These are phyloP conservation scores for Phaffomyces antillensis DNA, from an alignment of 805 yeast species.

Conservation along the genomic window DNA sequence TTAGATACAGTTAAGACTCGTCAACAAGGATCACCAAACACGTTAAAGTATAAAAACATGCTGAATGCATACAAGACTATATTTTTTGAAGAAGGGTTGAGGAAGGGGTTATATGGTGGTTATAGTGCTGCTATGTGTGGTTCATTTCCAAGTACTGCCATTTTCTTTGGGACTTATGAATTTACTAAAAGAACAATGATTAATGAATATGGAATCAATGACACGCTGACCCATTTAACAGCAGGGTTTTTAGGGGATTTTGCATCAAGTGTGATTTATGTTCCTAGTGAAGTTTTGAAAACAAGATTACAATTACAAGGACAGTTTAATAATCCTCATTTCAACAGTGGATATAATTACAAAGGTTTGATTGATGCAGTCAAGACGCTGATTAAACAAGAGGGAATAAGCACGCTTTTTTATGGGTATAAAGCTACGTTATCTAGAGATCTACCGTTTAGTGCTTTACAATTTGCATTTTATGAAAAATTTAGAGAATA, in stretches of 20 bases:
- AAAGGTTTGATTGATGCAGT: conserved; percentile 68
- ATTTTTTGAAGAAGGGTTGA: conserved; percentile 76
- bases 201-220: conserved; percentile 57
- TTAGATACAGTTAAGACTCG: conserved; percentile 94
- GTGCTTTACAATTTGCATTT: conserved; percentile 93
- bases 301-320: conserved; percentile 94
- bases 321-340: conserved; percentile 67
- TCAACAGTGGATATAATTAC: conserved; percentile 82
- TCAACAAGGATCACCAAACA: conserved; percentile 86
- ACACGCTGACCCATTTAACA: conserved; percentile 68
- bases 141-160: conserved; percentile 86
- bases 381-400: conserved; percentile 50
- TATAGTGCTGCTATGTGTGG: conserved; percentile 90
- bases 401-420: conserved; percentile 71
- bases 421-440: conserved; percentile 94
- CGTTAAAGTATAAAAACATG: conserved; percentile 65
- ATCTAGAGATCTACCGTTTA: conserved; percentile 88
- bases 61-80: conserved; percentile 69
- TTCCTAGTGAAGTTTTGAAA: conserved; percentile 91
- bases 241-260: conserved; percentile 95
- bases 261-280: conserved; percentile 81
- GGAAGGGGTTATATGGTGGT: conserved; percentile 85
- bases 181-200: conserved; percentile 65
- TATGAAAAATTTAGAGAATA: conserved; percentile 73
- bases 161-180: conserved; percentile 92